phyloP scores from a whole-genome alignment of 352 stramenopile genomes.

The Thalassiosira mediterranea region DNA sequence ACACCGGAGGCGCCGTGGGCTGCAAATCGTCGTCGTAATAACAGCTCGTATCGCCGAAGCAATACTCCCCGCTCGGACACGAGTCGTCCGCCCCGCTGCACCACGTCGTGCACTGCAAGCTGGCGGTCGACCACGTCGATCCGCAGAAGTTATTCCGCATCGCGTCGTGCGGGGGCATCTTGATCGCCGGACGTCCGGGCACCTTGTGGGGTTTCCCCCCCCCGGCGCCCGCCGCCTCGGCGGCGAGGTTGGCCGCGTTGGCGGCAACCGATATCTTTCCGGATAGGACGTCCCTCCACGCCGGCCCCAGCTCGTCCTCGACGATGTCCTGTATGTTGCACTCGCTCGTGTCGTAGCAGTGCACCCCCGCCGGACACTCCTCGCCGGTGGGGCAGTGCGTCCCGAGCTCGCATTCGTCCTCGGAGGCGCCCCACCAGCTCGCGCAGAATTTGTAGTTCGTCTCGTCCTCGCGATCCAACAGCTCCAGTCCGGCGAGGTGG shows the following conservation, averaged over 20 bases:
- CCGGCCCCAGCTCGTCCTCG: slow-evolving; percentile 2
- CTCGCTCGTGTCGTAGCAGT: slow-evolving; percentile 26
- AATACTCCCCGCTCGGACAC: slow-evolving; percentile 18
- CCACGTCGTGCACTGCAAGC: slow-evolving; percentile 15
- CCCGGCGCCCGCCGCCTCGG: no score
- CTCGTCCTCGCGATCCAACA: neutral
- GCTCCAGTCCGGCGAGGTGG: neutral
- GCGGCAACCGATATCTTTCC: neutral
- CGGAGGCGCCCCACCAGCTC: slow-evolving; percentile 6
- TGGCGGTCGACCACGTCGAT: slow-evolving; percentile 25
- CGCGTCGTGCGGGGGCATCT: slow-evolving; percentile 29
- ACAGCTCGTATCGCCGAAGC: slow-evolving; percentile 44
- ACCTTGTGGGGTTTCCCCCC: neutral
- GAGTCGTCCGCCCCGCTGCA: slow-evolving; percentile 12
- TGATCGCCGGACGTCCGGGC: no score
- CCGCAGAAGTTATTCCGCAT: slow-evolving; percentile 38
- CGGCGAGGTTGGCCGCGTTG: neutral
- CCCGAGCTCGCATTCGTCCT: slow-evolving; percentile 3
- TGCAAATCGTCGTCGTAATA: slow-evolving; percentile 44
- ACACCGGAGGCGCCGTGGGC: slow-evolving; percentile 25
- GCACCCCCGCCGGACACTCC: slow-evolving; percentile 19
- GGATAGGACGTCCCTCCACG: neutral
- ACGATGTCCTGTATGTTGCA: slow-evolving; percentile 49
- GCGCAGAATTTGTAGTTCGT: slow-evolving; percentile 20
- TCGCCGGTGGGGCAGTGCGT: slow-evolving; percentile 23